Evolutionary conservation across 106 monocot species (phyloP).

Genomic region (Platanthera guangdongensis): DNA sequence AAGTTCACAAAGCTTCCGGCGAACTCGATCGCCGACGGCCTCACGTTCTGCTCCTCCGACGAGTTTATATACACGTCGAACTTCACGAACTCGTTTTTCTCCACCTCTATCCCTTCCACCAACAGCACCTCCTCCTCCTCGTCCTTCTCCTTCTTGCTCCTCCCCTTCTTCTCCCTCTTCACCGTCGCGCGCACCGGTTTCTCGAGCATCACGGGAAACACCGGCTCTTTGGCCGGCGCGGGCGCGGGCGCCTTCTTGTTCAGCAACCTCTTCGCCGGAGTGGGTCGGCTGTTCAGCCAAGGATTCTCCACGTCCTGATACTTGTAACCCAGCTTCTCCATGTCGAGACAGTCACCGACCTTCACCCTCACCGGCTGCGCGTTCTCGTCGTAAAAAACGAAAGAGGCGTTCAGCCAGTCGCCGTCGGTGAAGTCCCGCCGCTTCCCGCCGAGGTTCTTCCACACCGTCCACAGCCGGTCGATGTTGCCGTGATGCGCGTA

Average conservation of each 20-base stretch:
- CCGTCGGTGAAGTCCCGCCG: constrained; percentile 9
- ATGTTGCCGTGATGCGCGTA: constrained; percentile 38
- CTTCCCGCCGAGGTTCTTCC: constrained; percentile 17
- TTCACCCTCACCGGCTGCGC: constrained; percentile 14
- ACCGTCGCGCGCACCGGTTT: neutral
- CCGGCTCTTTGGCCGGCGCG: neutral
- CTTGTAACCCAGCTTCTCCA: neutral
- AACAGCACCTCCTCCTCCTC: constrained; percentile 29
- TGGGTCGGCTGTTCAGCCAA: constrained; percentile 9
- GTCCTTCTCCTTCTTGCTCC: constrained; percentile 16
- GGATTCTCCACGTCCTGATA: constrained; percentile 13
- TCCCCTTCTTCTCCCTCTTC: constrained; percentile 6
- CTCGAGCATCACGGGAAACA: constrained; percentile 1
- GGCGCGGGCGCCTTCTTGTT: neutral
- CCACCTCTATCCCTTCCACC: constrained; percentile 21
- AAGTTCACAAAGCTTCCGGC: constrained; percentile 51
- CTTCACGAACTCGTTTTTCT: constrained; percentile 13
- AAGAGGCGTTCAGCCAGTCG: constrained; percentile 14
- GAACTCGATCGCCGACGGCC: constrained; percentile 34
- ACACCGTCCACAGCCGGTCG: constrained; percentile 47
- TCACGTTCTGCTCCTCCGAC: neutral
- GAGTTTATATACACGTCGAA: constrained; percentile 51
- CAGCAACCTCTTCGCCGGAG: neutral
- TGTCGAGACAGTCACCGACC: constrained; percentile 8
- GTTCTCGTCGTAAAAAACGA: constrained; percentile 20